These are phyloP conservation scores for Cladosporium phlei DNA, from an alignment of 2,329 filamentous ascomycete species.

Conservation along the genomic window DNA sequence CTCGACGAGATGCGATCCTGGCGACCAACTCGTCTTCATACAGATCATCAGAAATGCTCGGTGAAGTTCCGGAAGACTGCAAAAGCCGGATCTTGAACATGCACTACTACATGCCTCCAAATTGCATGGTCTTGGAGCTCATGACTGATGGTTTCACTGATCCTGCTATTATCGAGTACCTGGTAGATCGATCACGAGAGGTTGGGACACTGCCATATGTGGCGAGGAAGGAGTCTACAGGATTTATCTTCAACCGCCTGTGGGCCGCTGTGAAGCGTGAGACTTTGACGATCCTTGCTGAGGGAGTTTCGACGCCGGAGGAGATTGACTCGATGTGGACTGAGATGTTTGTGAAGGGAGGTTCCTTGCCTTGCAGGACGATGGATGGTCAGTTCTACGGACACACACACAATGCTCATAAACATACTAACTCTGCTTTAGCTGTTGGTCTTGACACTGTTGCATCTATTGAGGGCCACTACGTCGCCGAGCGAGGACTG, in stretches of 20 bases:
- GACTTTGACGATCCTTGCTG: conserved; percentile 44
- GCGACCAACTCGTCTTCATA: conserved; percentile 51
- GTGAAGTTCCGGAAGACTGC: conserved; percentile 35
- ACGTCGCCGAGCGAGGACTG: conserved; percentile 47
- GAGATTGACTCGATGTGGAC: conserved; percentile 48
- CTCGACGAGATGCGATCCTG: conserved; percentile 45
- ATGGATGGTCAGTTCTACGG: conserved; percentile 1
- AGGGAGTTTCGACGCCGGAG: conserved; percentile 45
- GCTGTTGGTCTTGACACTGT: conserved; percentile 51
- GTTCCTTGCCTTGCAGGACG: background rate
- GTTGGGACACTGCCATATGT: conserved; percentile 38
- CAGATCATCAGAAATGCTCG: conserved; percentile 48
- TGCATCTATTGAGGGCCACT: conserved; percentile 50
- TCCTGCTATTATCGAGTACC: conserved; percentile 41
- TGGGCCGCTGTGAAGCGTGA: conserved; percentile 57
- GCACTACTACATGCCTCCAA: conserved; percentile 46
- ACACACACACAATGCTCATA: too few relatives aligned
- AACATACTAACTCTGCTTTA: background rate
- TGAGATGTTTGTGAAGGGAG: conserved; percentile 27
- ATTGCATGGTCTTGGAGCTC: conserved; percentile 45
- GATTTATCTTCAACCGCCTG: conserved; percentile 53
- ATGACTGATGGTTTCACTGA: conserved; percentile 50
- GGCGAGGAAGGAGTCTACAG: conserved; percentile 47
- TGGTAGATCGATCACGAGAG: conserved; percentile 38
- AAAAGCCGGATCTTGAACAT: conserved; percentile 45